Base-by-base conservation (phyloP, 2,329 filamentous ascomycete species). In the Aspergillus versicolor region DNA sequence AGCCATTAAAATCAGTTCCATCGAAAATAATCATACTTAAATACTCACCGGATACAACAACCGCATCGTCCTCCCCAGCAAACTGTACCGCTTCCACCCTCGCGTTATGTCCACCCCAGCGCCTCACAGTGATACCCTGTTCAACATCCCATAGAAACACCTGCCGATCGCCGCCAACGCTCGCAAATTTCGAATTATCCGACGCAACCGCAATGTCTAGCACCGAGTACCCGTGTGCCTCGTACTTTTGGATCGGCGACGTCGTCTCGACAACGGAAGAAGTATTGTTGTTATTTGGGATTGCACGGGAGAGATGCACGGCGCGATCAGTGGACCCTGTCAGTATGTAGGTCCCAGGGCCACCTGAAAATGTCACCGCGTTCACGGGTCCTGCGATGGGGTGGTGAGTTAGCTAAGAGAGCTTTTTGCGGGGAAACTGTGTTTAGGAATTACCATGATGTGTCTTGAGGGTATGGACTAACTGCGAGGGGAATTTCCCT, bases 111-210 rank as follows among this genome's bases (percentile, higher is more conserved):
- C 88, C 89, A 63, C 73, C 70, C 74, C 93, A 94, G 27, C 94
- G 83, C 21, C 90, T 84, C 24, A 89, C 78, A 4, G 93, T 96
- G 65, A 84, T 82, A 17, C 89, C 91, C 3, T 87, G 89, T 46
- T 88, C 82, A 0, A 97, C 94, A 74, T 99, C 94, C 94, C 94
- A 97, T 5, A 97, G 81, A 70, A 97, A 97, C 0, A 96, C 91
- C 60, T 84, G 82, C 65, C 93, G 90, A 77, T 99, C 94, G 58
- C 94, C 94, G 64, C 94, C 94, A 1, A 86, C 84, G n/a, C 88
- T 92, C 9, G 87, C 88, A 73, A 99, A 97, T 43, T 86, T 86
- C 63, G 91, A 84, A 75, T 99, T 99, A 77, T 91, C 88, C 22
- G 79, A 70, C 17, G 79, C 73, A 49, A 97, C 88, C 52, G 84